Evolutionary conservation across 2,329 filamentous ascomycete genomes (phyloP), one percentile per base, ranked within the genome.

Genomic region (Xylaria sp.): DNA sequence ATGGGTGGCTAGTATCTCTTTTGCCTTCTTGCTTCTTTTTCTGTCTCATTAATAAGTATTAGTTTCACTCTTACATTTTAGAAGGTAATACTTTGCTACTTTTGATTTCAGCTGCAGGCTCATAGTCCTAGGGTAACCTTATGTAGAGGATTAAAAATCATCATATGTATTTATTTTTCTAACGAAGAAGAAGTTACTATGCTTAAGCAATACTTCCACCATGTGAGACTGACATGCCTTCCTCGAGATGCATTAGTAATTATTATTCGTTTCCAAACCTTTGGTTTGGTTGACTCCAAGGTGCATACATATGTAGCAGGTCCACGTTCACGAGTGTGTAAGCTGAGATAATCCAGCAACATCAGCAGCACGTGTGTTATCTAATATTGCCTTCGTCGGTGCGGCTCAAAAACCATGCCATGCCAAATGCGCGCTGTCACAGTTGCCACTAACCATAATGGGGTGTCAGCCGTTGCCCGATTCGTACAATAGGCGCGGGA

Each of bases 1-100:
- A 59, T 57, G 56, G 63, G 64, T 71, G 17, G 4, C 17, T 17
- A 7, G 20, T 31, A 10, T 46, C 17, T 38, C 36, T 48, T 71
- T 59, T 54, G 6, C 9, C 28, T 33, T 59, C 51, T 59, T 38
- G 1, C 36, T 0, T 5, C 6, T 17, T 4, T 59, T 36, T 6
- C n/a, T 40, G 11, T 10, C n/a, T 5, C 42, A 57, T n/a, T 4
- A 58, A 26, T 46, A 10, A 40, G 15, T 40, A 26, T 9, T 40
- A 2, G 20, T 54, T 31, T 54, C 15, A 1, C 7, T 36, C n/a
- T 36, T 10, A 6, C 20, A 13, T 36, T 54, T 54, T 36, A 9
- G 13, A 28, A 28, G 3, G 2, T 17, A 17, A 13, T 49, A 28
- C 11, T 17, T 6, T 28, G 11, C 23, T 28, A 17, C 1, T 49